Conservation (phyloP, 257 asterid species). For the Salvia hispanica region DNA sequence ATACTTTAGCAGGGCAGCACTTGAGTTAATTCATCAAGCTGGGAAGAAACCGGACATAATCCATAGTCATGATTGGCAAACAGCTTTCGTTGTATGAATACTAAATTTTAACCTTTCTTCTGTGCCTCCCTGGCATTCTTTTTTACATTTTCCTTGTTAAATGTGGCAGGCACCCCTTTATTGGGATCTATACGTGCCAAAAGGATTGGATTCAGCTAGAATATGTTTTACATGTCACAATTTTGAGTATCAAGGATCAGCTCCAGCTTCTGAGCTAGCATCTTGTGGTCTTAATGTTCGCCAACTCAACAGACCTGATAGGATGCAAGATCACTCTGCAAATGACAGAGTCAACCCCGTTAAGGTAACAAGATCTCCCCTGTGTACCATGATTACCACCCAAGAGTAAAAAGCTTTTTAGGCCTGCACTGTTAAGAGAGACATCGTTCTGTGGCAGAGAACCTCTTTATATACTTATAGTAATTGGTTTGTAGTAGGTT, state of each 20-base stretch:
- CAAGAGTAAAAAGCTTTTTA: slow-evolving; percentile 10
- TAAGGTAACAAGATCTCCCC: slow-evolving; percentile 54
- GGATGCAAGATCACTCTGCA: slow-evolving; percentile 93
- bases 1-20: slow-evolving; percentile 99
- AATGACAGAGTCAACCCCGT: slow-evolving; percentile 79
- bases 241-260: slow-evolving; percentile 98
- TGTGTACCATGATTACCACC: background rate
- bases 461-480: slow-evolving; percentile 14
- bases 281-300: slow-evolving; percentile 94
- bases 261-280: slow-evolving; percentile 79
- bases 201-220: slow-evolving; percentile 90
- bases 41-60: slow-evolving; percentile 90
- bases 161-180: slow-evolving; percentile 87
- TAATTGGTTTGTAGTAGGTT: background rate
- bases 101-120: slow-evolving; percentile 22
- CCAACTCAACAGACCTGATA: slow-evolving; percentile 84
- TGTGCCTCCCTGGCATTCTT: slow-evolving; percentile 21
- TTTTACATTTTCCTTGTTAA: slow-evolving; percentile 24
- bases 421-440: slow-evolving; percentile 7
- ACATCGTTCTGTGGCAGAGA: slow-evolving; percentile 19
- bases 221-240: slow-evolving; percentile 98
- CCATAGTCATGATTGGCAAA: slow-evolving; percentile 99
- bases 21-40: slow-evolving; percentile 84
- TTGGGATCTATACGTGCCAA: slow-evolving; percentile 87
- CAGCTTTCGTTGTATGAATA: slow-evolving; percentile 81